Conservation (phyloP, 495 filamentous ascomycete species). For the Bacidia gigantensis region DNA sequence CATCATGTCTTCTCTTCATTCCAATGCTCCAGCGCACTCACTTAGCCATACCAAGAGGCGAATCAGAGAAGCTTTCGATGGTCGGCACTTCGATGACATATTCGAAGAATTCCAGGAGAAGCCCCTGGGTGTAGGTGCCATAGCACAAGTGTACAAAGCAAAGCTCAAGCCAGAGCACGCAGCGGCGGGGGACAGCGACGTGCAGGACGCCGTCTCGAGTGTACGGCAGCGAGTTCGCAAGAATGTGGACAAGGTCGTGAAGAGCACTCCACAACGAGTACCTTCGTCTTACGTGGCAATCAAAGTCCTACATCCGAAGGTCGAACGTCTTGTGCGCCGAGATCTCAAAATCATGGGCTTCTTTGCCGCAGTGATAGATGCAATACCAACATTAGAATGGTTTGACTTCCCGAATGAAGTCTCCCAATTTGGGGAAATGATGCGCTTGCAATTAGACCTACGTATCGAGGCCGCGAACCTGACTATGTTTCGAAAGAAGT, state of each 20-base stretch:
- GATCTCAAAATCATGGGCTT: constrained; percentile 90
- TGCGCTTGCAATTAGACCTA: constrained; percentile 89
- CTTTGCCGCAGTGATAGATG: constrained; percentile 75
- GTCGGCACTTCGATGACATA: constrained; percentile 70
- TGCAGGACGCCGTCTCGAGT: constrained; percentile 34
- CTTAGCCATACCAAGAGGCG: constrained; percentile 65
- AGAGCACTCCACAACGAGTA: constrained; percentile 68
- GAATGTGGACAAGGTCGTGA: constrained; percentile 75
- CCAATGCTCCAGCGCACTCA: constrained; percentile 83
- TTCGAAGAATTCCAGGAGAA: constrained; percentile 93
- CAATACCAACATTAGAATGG: constrained; percentile 94
- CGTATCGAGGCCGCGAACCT: constrained; percentile 91
- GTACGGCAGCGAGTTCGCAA: constrained; percentile 55
- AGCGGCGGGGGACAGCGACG: constrained; percentile 41
- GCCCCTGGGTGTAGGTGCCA: constrained; percentile 87
- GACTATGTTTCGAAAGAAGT: constrained; percentile 76
- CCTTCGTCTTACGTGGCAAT: constrained; percentile 90
- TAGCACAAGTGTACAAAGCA: constrained; percentile 96
- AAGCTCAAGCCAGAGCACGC: constrained; percentile 74
- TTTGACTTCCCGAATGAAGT: constrained; percentile 93
- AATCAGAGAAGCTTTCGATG: constrained; percentile 67
- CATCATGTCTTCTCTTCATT: constrained; percentile 91
- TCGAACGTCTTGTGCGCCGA: constrained; percentile 75
- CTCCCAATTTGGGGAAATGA: constrained; percentile 91
- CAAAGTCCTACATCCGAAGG: constrained; percentile 87